Evolutionary conservation across 1,284 basidiomycete species (phyloP).

Genomic region (Pseudozyma thailandica): DNA sequence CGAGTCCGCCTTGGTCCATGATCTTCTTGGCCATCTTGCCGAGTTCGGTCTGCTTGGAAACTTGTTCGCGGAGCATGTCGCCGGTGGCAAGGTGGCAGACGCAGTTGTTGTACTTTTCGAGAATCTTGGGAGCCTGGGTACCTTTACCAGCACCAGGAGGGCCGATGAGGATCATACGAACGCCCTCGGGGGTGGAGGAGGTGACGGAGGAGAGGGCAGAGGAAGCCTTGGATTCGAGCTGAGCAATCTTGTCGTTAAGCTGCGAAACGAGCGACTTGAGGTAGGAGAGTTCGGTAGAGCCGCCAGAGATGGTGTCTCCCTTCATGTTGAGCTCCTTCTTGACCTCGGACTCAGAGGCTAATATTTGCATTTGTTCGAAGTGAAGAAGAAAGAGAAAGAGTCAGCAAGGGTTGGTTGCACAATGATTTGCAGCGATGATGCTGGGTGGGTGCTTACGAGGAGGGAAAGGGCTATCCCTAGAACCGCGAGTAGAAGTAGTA

Average conservation of each 20-base stretch:
- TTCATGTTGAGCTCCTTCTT: slow-evolving; percentile 48
- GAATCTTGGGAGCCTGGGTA: slow-evolving; percentile 93
- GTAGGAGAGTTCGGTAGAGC: slow-evolving; percentile 58
- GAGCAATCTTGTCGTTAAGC: slow-evolving; percentile 63
- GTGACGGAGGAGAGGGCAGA: slow-evolving; percentile 35
- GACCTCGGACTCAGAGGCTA: slow-evolving; percentile 39
- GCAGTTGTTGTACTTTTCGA: slow-evolving; percentile 81
- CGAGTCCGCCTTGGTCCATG: slow-evolving; percentile 88
- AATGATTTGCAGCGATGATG: no score
- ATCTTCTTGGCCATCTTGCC: slow-evolving; percentile 95
- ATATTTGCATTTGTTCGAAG: background rate
- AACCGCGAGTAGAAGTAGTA: slow-evolving; percentile 48
- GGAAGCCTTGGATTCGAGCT: slow-evolving; percentile 50
- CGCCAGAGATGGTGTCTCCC: slow-evolving; percentile 36
- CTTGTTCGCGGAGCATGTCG: slow-evolving; percentile 97
- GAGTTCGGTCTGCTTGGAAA: slow-evolving; percentile 84
- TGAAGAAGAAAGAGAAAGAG: background rate
- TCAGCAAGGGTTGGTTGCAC: slow-evolving; percentile 6
- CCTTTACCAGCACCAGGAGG: slow-evolving; percentile 99
- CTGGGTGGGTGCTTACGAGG: slow-evolving; percentile 24
- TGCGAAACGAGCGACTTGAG: slow-evolving; percentile 65
- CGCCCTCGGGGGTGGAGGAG: slow-evolving; percentile 38
- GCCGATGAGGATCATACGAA: slow-evolving; percentile 88
- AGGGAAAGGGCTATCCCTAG: slow-evolving; percentile 50
- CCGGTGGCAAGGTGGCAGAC: slow-evolving; percentile 98